Conservation (phyloP, 2,329 filamentous ascomycete genomes). For the Apiospora kogelbergensis region DNA sequence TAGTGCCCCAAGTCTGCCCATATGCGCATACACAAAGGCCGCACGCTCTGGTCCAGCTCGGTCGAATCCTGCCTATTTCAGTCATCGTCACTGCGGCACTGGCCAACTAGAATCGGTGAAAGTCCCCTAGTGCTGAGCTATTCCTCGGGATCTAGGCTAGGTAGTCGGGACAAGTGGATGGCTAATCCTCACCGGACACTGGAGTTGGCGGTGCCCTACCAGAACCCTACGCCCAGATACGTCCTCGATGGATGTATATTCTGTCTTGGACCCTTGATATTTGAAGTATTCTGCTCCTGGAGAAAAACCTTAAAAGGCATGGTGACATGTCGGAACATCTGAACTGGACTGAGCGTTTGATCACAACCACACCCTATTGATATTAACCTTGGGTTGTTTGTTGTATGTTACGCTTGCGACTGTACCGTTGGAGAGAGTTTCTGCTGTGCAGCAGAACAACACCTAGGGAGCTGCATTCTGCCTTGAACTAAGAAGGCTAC, state of each 20-base stretch:
- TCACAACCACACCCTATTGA: conserved; percentile 3
- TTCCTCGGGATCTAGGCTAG: neutral
- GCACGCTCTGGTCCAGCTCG: neutral
- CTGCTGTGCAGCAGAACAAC: conserved; percentile 4
- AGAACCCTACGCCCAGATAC: too few species aligned
- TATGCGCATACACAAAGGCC: neutral
- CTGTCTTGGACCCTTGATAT: neutral
- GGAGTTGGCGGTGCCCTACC: neutral
- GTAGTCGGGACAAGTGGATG: neutral
- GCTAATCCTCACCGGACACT: neutral
- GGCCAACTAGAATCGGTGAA: neutral
- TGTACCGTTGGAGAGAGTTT: neutral
- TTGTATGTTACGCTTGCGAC: neutral
- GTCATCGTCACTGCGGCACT: neutral
- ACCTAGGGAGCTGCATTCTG: conserved; percentile 1
- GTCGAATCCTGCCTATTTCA: neutral
- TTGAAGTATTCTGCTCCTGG: neutral
- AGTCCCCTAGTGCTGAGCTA: conserved; percentile 2
- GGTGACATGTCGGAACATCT: conserved; percentile 4
- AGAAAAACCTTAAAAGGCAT: neutral
- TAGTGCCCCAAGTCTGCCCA: neutral
- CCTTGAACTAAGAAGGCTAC: conserved; percentile 7
- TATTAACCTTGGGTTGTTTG: neutral
- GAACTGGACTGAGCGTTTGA: neutral
- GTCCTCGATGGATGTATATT: neutral